Evolutionary conservation across 1,284 basidiomycete species (phyloP), one percentile per base, ranked within the genome.

Genomic region (Cerrena zonata): DNA sequence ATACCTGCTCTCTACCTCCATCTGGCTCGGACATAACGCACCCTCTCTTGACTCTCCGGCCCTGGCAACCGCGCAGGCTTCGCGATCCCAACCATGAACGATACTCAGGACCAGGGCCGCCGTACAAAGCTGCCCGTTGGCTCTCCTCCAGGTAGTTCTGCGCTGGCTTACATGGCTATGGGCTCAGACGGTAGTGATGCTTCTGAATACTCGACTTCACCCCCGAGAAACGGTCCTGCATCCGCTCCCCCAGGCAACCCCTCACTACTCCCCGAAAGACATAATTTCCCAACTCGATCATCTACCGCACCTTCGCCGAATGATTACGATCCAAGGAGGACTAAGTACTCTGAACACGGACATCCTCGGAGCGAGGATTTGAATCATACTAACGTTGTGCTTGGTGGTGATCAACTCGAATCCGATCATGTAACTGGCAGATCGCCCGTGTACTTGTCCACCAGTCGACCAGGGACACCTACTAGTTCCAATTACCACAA

Each of bases 301-400:
- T 79, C 80, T 40, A 87, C 84, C 2, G 61, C 77, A 49, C 72
- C 76, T 52, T 69, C 73, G 27, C 61, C 75, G 49, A 65, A 76
- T 61, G 80, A 84, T 64, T 70, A 75, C 52, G 72, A 78, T 66
- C 76, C 75, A 57, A 72, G 70, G 64, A 74, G 71, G 58, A 63
- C 53, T 30, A 63, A 69, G 55, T 58, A 71, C 49, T 68, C 69
- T 65, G 59, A 73, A 60, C 66, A 68, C 50, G 59, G 65, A 42
- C 74, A 83, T 61, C 70, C 81, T 50, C 80, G 74, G 47, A 88
- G 85, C 68, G 85, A 88, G 62, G 85, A 88, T 68, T 70, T 87
- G 49, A 84, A 79, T 63, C 86, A 88, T 65, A 61, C 64, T 18
- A 62, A 59, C 26, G 61, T 67, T 18, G 41, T 49, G 50, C 58